These are phyloP conservation scores for Chalciporus chontae DNA, from an alignment of 768 basidiomycete genomes.

Conservation along the genomic window DNA sequence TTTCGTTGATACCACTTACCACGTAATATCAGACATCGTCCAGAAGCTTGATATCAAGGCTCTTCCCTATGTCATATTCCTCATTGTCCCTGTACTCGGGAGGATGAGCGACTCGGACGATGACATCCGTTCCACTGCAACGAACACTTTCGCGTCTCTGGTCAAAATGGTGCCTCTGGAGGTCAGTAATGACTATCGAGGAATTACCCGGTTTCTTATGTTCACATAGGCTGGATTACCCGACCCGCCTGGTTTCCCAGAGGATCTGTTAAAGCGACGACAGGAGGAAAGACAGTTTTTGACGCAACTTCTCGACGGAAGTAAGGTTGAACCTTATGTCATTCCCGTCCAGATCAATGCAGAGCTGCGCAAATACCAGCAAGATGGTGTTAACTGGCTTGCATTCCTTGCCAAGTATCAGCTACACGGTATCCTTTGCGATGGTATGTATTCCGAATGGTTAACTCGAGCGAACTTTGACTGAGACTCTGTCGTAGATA, in stretches of 20 bases:
- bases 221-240: slow-evolving; percentile 82
- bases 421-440: slow-evolving; percentile 95
- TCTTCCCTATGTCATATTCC: slow-evolving; percentile 93
- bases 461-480: no score
- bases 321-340: slow-evolving; percentile 86
- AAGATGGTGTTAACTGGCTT: slow-evolving; percentile 98
- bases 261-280: slow-evolving; percentile 80
- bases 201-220: background rate
- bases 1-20: slow-evolving; percentile 8
- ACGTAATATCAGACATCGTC: slow-evolving; percentile 67
- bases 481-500: slow-evolving; percentile 52
- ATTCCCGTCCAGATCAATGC: slow-evolving; percentile 89
- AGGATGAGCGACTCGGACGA: slow-evolving; percentile 96
- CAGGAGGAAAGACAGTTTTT: slow-evolving; percentile 89
- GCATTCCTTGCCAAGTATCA: slow-evolving; percentile 98
- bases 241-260: slow-evolving; percentile 89
- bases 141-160: slow-evolving; percentile 95
- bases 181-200: slow-evolving; percentile 40
- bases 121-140: slow-evolving; percentile 87
- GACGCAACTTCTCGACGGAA: slow-evolving; percentile 90
- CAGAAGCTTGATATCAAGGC: slow-evolving; percentile 90
- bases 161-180: slow-evolving; percentile 99
- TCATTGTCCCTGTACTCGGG: slow-evolving; percentile 93
- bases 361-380: slow-evolving; percentile 94
- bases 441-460: slow-evolving; percentile 51